A percentile compares a stretch with the other conserved stretches of the same genome.
These are phyloP conservation scores for Colletotrichum simmondsii DNA, from an alignment of 2,329 filamentous ascomycete genomes.

Conservation along the genomic window DNA sequence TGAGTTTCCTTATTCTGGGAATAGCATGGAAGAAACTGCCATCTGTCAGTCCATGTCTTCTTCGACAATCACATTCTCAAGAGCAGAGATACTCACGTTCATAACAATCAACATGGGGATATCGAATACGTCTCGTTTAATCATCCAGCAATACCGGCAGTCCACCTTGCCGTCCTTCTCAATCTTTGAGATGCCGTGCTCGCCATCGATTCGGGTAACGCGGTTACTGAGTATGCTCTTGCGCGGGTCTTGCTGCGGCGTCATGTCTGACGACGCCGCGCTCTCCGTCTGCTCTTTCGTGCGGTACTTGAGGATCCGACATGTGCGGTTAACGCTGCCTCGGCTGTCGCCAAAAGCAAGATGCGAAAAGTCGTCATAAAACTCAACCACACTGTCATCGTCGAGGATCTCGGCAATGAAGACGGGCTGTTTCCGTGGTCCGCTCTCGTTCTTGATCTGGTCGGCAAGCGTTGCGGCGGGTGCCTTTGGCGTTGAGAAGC, in stretches of 20 bases:
- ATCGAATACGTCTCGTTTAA: slow-evolving; percentile 96
- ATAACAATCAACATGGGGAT: slow-evolving; percentile 99
- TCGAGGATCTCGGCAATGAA: slow-evolving; percentile 94
- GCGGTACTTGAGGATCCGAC: slow-evolving; percentile 90
- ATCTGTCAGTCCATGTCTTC: slow-evolving; percentile 27
- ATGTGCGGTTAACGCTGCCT: slow-evolving; percentile 84
- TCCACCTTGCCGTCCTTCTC: slow-evolving; percentile 92
- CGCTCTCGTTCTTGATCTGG: slow-evolving; percentile 51
- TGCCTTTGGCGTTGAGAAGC: slow-evolving; percentile 63
- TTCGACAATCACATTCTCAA: background rate
- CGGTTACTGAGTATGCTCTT: slow-evolving; percentile 67
- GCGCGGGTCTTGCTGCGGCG: slow-evolving; percentile 58
- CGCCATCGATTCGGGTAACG: slow-evolving; percentile 73
- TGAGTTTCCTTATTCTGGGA: slow-evolving; percentile 66
- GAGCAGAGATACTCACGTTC: slow-evolving; percentile 74
- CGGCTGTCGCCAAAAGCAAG: slow-evolving; percentile 92
- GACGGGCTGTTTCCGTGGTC: slow-evolving; percentile 74
- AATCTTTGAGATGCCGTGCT: slow-evolving; percentile 83
- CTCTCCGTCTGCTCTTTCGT: slow-evolving; percentile 70
- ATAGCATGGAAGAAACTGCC: slow-evolving; percentile 69
- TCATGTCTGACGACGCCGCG: slow-evolving; percentile 38
- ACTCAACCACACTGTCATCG: slow-evolving; percentile 91
- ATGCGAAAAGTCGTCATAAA: slow-evolving; percentile 95
- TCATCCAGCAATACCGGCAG: slow-evolving; percentile 96
- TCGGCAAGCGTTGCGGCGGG: slow-evolving; percentile 54